These are phyloP conservation scores for Diddensiella caesifluorescens DNA, from an alignment of 805 yeast species.

Conservation along the genomic window DNA sequence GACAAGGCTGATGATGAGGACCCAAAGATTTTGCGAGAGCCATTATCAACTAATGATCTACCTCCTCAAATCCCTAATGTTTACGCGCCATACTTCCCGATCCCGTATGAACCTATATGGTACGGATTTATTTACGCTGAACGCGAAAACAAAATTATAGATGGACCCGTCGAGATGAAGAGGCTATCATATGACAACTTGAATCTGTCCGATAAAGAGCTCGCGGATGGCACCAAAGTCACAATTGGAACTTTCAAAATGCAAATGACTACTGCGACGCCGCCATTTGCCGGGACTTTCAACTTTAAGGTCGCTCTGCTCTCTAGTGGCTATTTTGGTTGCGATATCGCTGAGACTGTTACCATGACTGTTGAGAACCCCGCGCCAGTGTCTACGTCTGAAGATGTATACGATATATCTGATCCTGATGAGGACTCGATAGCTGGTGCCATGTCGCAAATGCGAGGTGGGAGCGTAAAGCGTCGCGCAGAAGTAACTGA, in stretches of 20 bases:
- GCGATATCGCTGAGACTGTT: slow-evolving; percentile 69
- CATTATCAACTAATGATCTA: slow-evolving; percentile 56
- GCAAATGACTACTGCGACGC: slow-evolving; percentile 70
- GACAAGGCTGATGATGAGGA: slow-evolving; percentile 24
- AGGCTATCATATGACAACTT: slow-evolving; percentile 54
- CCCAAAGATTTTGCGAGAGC: slow-evolving; percentile 57
- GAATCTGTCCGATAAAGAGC: slow-evolving; percentile 45
- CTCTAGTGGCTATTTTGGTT: slow-evolving; percentile 74
- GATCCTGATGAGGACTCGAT: slow-evolving; percentile 71
- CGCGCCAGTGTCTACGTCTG: slow-evolving; percentile 37
- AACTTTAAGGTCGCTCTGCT: slow-evolving; percentile 67
- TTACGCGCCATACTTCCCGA: slow-evolving; percentile 74
- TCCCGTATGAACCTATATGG: slow-evolving; percentile 48
- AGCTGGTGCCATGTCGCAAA: slow-evolving; percentile 68
- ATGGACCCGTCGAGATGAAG: slow-evolving; percentile 52
- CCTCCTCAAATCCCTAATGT: slow-evolving; percentile 68
- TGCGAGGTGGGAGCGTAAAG: slow-evolving; percentile 57
- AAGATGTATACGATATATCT: slow-evolving; percentile 50
- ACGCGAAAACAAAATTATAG: slow-evolving; percentile 75
- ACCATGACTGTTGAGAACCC: slow-evolving; percentile 63
- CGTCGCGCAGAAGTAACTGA: slow-evolving; percentile 29
- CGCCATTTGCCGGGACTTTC: slow-evolving; percentile 58
- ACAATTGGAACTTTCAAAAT: slow-evolving; percentile 69
- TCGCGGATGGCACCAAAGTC: slow-evolving; percentile 36
- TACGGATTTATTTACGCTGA: slow-evolving; percentile 63